Conservation (phyloP, 305 asterid genomes). For the Solanum hybrid region DNA sequence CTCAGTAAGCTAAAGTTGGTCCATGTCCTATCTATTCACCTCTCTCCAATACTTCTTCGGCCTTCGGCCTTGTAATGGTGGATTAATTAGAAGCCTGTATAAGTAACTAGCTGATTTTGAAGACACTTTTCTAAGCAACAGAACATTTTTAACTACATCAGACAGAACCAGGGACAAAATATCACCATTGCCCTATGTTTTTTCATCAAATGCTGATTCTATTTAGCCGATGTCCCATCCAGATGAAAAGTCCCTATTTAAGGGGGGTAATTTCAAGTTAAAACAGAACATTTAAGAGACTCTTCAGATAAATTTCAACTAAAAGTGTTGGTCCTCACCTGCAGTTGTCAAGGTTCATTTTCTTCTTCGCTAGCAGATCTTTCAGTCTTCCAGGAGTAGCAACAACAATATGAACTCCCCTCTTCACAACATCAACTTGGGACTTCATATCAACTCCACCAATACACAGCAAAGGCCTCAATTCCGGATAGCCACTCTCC, state of each 20-base stretch:
- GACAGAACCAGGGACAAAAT: neutral
- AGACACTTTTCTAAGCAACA: neutral
- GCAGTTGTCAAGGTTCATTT: conserved; percentile 78
- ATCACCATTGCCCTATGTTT: neutral
- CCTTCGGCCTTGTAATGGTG: neutral
- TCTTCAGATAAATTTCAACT: neutral
- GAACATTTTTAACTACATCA: neutral
- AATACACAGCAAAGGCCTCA: conserved; percentile 76
- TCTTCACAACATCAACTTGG: conserved; percentile 69
- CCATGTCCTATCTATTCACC: neutral
- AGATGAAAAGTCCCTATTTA: neutral
- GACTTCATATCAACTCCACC: conserved; percentile 87
- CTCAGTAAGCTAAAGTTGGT: neutral
- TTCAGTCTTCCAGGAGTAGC: conserved; percentile 90
- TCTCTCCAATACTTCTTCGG: neutral
- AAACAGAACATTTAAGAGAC: neutral
- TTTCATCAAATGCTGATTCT: neutral
- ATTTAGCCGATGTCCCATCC: neutral
- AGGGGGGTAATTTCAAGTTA: neutral
- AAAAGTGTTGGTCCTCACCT: conserved; percentile 25
- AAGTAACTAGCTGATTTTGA: neutral
- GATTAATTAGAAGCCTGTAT: neutral
- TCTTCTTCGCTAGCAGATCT: conserved; percentile 86
- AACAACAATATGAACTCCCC: conserved; percentile 84
- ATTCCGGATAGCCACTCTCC: conserved; percentile 60